Evolutionary conservation across 2,329 filamentous ascomycete genomes (phyloP), one percentile per base, ranked within the genome.

Genomic region (Fusarium heterosporum): DNA sequence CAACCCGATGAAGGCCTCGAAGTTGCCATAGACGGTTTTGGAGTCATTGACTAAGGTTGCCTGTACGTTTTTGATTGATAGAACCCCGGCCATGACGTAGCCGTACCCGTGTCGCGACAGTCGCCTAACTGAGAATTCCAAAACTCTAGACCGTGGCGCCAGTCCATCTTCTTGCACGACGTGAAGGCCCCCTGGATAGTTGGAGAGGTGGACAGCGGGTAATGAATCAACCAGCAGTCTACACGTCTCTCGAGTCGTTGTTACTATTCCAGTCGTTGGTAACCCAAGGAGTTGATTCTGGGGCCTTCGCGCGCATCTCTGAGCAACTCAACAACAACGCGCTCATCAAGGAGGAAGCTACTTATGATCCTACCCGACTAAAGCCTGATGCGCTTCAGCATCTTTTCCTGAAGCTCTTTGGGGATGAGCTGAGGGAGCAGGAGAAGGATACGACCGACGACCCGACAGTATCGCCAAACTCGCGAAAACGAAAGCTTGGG

Each of bases 201-300:
- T 81, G 81, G 81, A 83, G 84, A 85, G 83, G 83, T 75, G 81
- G 79, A 80, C 79, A 78, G 76, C 76, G 82, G 82, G 84, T 82
- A 78, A 87, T 87, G 84, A 85, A 82, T 82, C 78, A 79, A 74
- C 78, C 80, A 78, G 84, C 87, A 75, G 83, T 85, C 74, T 94
- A 96, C 80, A 95, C 93, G 76, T 87, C 90, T 72, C 91, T 96
- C 83, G 93, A 97, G 85, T 91, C 90, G 75, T 85, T 96, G 64
- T 87, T 96, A 70, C 86, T 97, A 74, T 95, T 96, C 81, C 92
- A 95, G 80, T 90, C 90, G 63, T 85, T 96, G 68, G 85, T 89
- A 70, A 83, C 83, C 70, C 85, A 91, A 78, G 91, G 91, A 75
- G 82, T 89, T 68, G 85, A 88, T 69, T 81, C 87, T 51, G 78